Conservation (phyloP, 768 basidiomycete genomes). For the Macrolepiota fuliginosa region DNA sequence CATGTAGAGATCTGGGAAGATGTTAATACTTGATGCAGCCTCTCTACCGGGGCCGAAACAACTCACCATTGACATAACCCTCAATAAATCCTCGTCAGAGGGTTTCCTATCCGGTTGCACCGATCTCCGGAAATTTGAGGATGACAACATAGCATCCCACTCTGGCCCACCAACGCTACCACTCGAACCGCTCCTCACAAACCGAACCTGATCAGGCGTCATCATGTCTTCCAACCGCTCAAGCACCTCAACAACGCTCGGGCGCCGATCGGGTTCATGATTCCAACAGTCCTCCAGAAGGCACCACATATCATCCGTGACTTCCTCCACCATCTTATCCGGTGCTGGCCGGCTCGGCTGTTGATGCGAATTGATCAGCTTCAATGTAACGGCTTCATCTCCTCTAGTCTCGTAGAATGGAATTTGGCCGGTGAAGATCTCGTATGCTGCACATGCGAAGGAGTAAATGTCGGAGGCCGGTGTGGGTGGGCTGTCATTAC, state of each 20-base stretch:
- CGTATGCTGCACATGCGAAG: constrained; percentile 14
- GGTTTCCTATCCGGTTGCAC: neutral
- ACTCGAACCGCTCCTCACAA: neutral
- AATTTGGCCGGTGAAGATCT: constrained; percentile 17
- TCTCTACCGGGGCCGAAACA: neutral
- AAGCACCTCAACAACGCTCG: neutral
- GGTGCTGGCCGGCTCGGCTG: constrained; percentile 7
- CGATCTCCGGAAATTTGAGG: constrained; percentile 6
- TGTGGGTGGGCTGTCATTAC: constrained; percentile 1
- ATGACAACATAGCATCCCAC: neutral
- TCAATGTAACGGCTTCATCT: constrained; percentile 18
- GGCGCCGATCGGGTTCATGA: constrained; percentile 3
- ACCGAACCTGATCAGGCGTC: neutral
- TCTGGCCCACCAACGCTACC: neutral
- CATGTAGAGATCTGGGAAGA: neutral
- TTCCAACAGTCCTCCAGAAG: constrained; percentile 11
- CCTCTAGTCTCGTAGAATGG: constrained; percentile 21
- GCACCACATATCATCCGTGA: constrained; percentile 6
- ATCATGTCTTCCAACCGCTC: constrained; percentile 10
- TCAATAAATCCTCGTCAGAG: neutral
- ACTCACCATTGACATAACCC: constrained; percentile 9
- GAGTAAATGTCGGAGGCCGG: constrained; percentile 14
- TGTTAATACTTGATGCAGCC: neutral
- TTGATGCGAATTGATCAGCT: neutral
- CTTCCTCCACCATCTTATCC: neutral